Base-by-base conservation (phyloP, 441 rosid genomes). In the Sinapis alba region DNA sequence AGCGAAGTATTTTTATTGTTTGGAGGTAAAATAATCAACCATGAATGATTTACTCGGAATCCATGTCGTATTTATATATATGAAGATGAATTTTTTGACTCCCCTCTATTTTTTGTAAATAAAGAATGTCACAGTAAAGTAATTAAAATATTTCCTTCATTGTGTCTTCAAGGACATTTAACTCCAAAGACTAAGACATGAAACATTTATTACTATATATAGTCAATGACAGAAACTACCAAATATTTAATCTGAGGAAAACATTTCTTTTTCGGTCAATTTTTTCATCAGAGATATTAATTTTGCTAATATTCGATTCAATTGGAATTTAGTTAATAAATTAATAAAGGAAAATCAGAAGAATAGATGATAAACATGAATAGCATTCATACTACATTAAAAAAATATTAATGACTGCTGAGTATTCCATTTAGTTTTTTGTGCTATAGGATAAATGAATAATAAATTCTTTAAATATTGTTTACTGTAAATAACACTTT, bases 151-250 rank as follows among this genome's bases (percentile, higher is more conserved):
- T 0, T 62, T 62, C 47, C 45, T 19, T 12, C 23, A 5, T 62
- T 11, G 50, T 34, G 16, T 18, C 24, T 18, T 62, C 15, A 32
- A 30, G 3, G 38, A 34, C 66, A 62, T 4, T 60, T 30, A 60
- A 60, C 28, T 18, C 6, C 12, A 30, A 59, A 60, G 64, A 30
- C 43, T 8, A 59, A 27, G 34, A 60, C 23, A 60, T 60, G 20
- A 18, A 30, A 30, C 43, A 30, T 30, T 9, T 34, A 30, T 30
- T 24, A 62, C 50, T 18, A 5, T 11, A 5, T 11, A 6, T 62
- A 62, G 67, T 62, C 67, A 62, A 36, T 36, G 28, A 34, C 6
- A 34, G 18, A 34, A 62, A 62, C 6, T 28, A 36, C 51, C 43
- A 47, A 62, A 27, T 18, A 62, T 62, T 34, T 36, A 9, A 21